Base-by-base conservation (phyloP, 75 land plant genomes). In the Gnetum montanum region DNA sequence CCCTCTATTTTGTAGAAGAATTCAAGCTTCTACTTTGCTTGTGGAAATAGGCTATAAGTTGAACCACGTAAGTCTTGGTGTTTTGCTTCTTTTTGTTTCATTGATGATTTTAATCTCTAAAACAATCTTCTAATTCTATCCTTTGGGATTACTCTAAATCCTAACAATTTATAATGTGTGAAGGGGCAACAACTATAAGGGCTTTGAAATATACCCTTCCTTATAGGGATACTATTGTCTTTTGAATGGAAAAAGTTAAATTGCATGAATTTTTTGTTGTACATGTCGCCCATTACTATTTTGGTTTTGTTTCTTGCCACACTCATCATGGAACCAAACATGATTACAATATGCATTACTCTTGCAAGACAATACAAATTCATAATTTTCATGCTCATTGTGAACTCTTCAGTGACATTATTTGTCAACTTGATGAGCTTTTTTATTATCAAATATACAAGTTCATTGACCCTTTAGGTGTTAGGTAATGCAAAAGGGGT, bases 231-330 rank as follows among this genome's bases (percentile, higher is more conserved):
- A 52, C 54, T 82, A 44, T 70, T 82, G 29, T 78, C 86, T n/a
- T 78, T 78, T 27, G 86, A 82, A 54, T 82, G 82, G 71, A 81
- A 82, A 63, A 82, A 78, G 66, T 64, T 82, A 59, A 78, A 82
- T 65, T 82, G 81, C 22, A 82, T 82, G 82, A 82, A 82, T 58
- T 68, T 81, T 28, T 73, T 81, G 27, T 61, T 81, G 41, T 74
- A 78, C 62, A 78, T 78, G 82, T 78, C 82, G 62, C n/a, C n/a
- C n/a, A n/a, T n/a, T n/a, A n/a, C n/a, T n/a, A n/a, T n/a, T n/a
- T n/a, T n/a, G n/a, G n/a, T 82, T 33, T 63, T 82, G 49, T 61
- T 78, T 45, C 86, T 82, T 22, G 82, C 86, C 28, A 73, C 78
- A 46, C 67, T 82, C 15, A 23, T 68, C 18, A 71, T 82, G 75